Evolutionary conservation across 1,284 basidiomycete species (phyloP).

Genomic region (Phaffia rhodozyma): DNA sequence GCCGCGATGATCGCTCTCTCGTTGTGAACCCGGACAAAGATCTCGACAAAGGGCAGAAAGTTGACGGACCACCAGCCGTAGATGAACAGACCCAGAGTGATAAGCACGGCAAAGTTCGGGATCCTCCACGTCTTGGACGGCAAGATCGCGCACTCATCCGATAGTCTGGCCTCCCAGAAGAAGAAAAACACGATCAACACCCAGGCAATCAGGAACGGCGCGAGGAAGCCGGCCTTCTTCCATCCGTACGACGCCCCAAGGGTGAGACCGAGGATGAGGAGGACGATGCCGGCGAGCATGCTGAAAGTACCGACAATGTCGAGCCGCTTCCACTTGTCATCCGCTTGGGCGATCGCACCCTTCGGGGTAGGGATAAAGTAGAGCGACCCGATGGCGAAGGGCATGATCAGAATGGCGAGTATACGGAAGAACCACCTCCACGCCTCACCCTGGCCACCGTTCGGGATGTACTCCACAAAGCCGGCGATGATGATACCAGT

Average conservation of each 20-base stretch:
- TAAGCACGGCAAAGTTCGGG: constrained; percentile 33
- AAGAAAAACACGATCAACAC: constrained; percentile 19
- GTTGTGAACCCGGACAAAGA: constrained; percentile 20
- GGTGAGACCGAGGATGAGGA: constrained; percentile 20
- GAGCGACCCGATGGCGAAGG: background rate
- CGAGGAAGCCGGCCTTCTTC: constrained; percentile 31
- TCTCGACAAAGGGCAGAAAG: background rate
- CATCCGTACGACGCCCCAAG: constrained; percentile 30
- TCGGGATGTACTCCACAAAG: constrained; percentile 31
- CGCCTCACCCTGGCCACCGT: constrained; percentile 29
- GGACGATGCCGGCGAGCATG: constrained; percentile 28
- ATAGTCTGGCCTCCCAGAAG: constrained; percentile 26
- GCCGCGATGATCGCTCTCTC: constrained; percentile 31
- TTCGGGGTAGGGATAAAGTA: constrained; percentile 19
- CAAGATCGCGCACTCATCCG: constrained; percentile 29
- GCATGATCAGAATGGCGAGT: constrained; percentile 30
- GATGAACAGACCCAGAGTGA: constrained; percentile 25
- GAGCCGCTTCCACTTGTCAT: constrained; percentile 33
- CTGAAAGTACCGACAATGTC: constrained; percentile 31
- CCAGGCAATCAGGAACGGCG: constrained; percentile 26
- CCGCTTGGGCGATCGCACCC: constrained; percentile 27
- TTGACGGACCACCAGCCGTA: too few species aligned
- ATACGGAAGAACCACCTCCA: constrained; percentile 36
- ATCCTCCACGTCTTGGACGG: constrained; percentile 31
- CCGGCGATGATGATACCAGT: constrained; percentile 26